These are phyloP conservation scores for Chytridium lagenaria DNA, from an alignment of 371 early-diverging fungal species.

Conservation along the genomic window DNA sequence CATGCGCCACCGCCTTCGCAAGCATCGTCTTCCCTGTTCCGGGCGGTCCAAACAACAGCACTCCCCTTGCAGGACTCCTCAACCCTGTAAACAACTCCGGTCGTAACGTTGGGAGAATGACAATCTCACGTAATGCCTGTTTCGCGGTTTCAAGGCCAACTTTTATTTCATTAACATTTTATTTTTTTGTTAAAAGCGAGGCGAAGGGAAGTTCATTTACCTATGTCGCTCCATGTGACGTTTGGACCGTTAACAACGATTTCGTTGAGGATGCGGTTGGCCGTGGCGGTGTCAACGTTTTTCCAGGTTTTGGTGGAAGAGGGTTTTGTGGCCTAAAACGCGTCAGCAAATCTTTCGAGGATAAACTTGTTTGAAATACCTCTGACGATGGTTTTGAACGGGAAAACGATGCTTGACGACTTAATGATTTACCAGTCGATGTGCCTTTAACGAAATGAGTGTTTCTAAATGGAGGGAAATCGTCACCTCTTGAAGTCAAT, in stretches of 20 bases:
- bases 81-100: slow-evolving; percentile 82
- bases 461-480: not conserved
- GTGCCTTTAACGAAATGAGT: not conserved
- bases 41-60: slow-evolving; percentile 80
- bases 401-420: slow-evolving; percentile 17
- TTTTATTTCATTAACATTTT: no score
- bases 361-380: no score
- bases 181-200: slow-evolving; percentile 15
- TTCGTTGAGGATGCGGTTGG: slow-evolving; percentile 67
- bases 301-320: slow-evolving; percentile 28
- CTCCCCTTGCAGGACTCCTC: slow-evolving; percentile 73
- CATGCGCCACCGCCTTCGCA: slow-evolving; percentile 83
- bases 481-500: slow-evolving; percentile 19
- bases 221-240: slow-evolving; percentile 69
- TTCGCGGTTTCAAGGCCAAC: slow-evolving; percentile 78
- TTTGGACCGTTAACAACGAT: slow-evolving; percentile 59
- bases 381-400: slow-evolving; percentile 6
- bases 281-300: slow-evolving; percentile 61
- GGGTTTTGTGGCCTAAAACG: slow-evolving; percentile 8
- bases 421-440: slow-evolving; percentile 4
- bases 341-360: no score
- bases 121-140: slow-evolving; percentile 75
- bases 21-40: slow-evolving; percentile 74
- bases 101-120: slow-evolving; percentile 75
- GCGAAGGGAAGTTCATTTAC: slow-evolving; percentile 22